These are phyloP conservation scores for Astraeus odoratus DNA, from an alignment of 768 basidiomycete genomes.

Conservation along the genomic window DNA sequence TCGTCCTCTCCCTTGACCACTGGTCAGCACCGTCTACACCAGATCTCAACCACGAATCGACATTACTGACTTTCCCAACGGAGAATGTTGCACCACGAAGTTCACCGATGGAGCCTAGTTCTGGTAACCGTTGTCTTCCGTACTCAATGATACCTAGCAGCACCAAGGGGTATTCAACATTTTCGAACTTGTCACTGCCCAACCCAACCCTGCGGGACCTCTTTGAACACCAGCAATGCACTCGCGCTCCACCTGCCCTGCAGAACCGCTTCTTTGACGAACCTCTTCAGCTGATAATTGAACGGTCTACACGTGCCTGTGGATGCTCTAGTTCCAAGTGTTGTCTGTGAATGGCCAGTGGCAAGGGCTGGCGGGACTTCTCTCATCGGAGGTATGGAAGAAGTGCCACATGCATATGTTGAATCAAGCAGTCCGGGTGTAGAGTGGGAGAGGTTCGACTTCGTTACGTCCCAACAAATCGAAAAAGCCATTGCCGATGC, in stretches of 20 bases:
- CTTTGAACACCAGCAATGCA: constrained; percentile 70
- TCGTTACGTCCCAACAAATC: constrained; percentile 61
- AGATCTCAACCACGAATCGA: constrained; percentile 4
- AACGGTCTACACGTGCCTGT: constrained; percentile 79
- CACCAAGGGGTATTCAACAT: too few relatives aligned
- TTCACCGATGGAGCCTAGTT: background rate
- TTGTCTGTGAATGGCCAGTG: constrained; percentile 78
- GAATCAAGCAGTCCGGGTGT: constrained; percentile 8
- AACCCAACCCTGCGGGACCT: constrained; percentile 26
- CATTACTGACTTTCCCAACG: constrained; percentile 31
- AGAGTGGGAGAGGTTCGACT: constrained; percentile 62
- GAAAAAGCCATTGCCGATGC: constrained; percentile 52
- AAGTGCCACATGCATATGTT: constrained; percentile 8
- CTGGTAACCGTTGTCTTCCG: too few relatives aligned
- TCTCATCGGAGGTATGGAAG: constrained; percentile 49
- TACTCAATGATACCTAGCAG: too few relatives aligned
- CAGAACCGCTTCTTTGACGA: constrained; percentile 92
- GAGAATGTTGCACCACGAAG: constrained; percentile 2
- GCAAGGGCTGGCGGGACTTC: constrained; percentile 19
- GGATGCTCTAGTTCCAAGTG: constrained; percentile 86
- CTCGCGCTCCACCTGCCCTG: constrained; percentile 58
- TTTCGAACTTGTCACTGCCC: background rate
- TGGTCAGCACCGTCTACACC: constrained; percentile 38
- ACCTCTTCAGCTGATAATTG: constrained; percentile 72
- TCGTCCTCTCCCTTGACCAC: constrained; percentile 77